Evolutionary conservation across 805 yeast genomes (phyloP), one percentile per base, ranked within the genome.

Genomic region (Nakazawaea laoshanensis): DNA sequence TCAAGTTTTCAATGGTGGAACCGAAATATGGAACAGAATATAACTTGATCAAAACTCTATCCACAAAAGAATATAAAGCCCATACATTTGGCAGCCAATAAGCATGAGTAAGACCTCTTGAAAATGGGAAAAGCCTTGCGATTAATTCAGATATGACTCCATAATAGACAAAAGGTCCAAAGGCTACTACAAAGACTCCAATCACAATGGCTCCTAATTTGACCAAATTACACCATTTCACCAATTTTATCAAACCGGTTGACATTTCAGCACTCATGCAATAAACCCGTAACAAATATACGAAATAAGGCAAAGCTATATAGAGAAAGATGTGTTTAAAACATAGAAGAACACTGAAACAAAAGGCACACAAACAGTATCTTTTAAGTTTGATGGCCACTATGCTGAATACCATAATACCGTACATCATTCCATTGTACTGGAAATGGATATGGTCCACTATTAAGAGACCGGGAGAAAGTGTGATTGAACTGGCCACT

Each of bases 11-110:
- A 7, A 20, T 20, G 22, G 10, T 10, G 10, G 9, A 7, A 9
- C 71, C 63, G 33, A 75, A 55, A 37, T 70, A 67, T 14, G 72
- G 69, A 8, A 63, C 38, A 41, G 44, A 36, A 49, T 67, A 56
- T 3, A 67, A 37, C 34, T 66, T 65, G 12, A 80, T 66, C 37
- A 87, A 61, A 1, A 78, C 48, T 37, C 94, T 66, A 55, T 92
- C 99, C 10, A 67, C 39, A 42, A 84, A 80, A 2, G 96, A 83
- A 55, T 92, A 92, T 7, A 89, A 46, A 0, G 98, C 96, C 99
- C 99, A 92, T 29, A 87, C 63, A 48, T 92, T 92, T 11, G 99
- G 97, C 1, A 98, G 97, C 97, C 98, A 92, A 58, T 92, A 92
- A 0, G 97, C 96, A 57, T 92, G 98, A 4, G 96, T 92, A 23